Evolutionary conservation across 495 filamentous ascomycete species (phyloP).

Genomic region (Rostrohypoxylon terebratum): DNA sequence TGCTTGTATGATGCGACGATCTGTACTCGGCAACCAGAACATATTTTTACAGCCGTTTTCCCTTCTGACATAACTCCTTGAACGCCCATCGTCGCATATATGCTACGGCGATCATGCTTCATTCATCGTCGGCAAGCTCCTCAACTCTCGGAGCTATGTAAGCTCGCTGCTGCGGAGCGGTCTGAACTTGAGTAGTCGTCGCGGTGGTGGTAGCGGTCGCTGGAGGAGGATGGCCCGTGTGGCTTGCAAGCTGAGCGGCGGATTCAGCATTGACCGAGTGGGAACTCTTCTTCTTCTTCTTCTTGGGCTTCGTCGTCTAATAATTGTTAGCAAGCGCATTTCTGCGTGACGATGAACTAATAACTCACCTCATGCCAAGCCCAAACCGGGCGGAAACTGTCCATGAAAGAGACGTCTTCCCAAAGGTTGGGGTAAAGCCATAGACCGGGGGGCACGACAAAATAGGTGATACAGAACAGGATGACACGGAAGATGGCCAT

Average conservation of each 20-base stretch:
- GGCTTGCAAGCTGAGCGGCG: conserved; percentile 58
- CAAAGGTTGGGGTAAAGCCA: conserved; percentile 99
- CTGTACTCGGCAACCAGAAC: conserved; percentile 7
- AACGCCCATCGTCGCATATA: conserved; percentile 44
- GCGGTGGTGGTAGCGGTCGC: conserved; percentile 70
- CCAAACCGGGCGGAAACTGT: conserved; percentile 96
- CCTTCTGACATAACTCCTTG: conserved; percentile 31
- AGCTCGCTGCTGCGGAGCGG: conserved; percentile 56
- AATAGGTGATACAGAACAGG: conserved; percentile 92
- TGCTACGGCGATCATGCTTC: conserved; percentile 20
- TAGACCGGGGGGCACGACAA: conserved; percentile 83
- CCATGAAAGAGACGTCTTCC: conserved; percentile 98
- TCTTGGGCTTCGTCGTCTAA: conserved; percentile 67
- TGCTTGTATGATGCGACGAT: conserved; percentile 23
- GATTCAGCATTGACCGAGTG: conserved; percentile 53
- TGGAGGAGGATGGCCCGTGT: conserved; percentile 65
- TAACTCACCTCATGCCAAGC: conserved; percentile 94
- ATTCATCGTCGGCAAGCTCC: conserved; percentile 72
- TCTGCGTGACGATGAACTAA: conserved; percentile 25
- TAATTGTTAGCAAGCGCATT: conserved; percentile 45
- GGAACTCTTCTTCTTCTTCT: conserved; percentile 73
- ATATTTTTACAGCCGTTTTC: conserved; percentile 38
- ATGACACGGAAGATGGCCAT: conserved; percentile 98
- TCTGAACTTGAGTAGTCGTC: conserved; percentile 62
- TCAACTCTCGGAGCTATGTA: conserved; percentile 73